A percentile compares a stretch with the other conserved stretches of the same genome.
Conservation (phyloP, 257 asterid genomes). For the Sherardia arvensis region DNA sequence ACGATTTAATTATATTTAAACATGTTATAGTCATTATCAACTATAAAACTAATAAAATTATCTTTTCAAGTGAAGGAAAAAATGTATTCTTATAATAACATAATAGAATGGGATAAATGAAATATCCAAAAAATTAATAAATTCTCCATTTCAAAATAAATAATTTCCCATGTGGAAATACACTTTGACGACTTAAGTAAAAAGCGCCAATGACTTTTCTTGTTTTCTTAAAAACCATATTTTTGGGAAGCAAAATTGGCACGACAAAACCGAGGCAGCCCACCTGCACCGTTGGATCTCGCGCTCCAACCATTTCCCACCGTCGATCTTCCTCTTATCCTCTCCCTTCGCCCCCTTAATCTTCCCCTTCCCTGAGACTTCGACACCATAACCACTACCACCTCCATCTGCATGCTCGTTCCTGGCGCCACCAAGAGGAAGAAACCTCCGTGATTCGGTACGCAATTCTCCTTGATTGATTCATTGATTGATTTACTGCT, state of each 20-base stretch:
- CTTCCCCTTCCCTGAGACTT: not conserved
- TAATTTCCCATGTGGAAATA: not conserved
- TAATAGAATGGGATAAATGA: too few relatives aligned
- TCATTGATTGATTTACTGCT: not conserved
- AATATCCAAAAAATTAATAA: not conserved
- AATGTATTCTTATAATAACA: too few relatives aligned
- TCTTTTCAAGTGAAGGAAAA: too few relatives aligned
- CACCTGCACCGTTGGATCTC: slow-evolving; percentile 26
- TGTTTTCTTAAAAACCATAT: not conserved
- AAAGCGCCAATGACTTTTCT: slow-evolving; percentile 11
- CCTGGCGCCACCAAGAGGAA: not conserved
- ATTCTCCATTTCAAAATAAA: too few relatives aligned
- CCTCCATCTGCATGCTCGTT: slow-evolving; percentile 6
- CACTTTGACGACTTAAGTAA: slow-evolving; percentile 3
- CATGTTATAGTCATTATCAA: too few relatives aligned
- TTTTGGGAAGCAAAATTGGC: slow-evolving; percentile 12
- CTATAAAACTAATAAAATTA: too few relatives aligned
- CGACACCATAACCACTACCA: not conserved
- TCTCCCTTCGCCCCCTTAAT: slow-evolving; percentile 29
- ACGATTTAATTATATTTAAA: too few relatives aligned
- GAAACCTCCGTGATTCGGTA: slow-evolving; percentile 5
- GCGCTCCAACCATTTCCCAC: slow-evolving; percentile 16
- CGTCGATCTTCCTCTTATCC: slow-evolving; percentile 37
- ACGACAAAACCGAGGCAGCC: slow-evolving; percentile 29
- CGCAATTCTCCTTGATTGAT: not conserved